Evolutionary conservation across 208 protist genomes (phyloP).

Genomic region (Phytomonas francai): DNA sequence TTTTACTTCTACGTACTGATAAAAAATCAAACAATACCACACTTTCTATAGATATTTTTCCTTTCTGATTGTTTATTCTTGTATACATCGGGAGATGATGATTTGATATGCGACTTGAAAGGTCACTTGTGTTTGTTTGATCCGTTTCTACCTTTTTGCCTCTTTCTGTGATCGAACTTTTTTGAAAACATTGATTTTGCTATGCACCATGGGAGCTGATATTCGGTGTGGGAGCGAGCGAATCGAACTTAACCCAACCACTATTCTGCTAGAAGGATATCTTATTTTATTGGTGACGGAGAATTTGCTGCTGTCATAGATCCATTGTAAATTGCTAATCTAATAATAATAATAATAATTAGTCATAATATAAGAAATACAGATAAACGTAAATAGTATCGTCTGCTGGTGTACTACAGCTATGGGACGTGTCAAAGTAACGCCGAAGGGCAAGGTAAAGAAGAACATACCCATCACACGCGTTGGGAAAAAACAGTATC

Average conservation of each 20-base stretch:
- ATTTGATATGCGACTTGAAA: too few relatives aligned
- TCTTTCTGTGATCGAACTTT: slow-evolving; percentile 8
- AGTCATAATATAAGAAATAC: neutral
- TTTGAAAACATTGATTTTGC: neutral
- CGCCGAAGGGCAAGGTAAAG: slow-evolving; percentile 74
- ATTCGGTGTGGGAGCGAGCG: too few relatives aligned
- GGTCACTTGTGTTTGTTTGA: slow-evolving; percentile 15
- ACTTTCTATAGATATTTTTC: slow-evolving; percentile 6
- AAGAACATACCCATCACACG: slow-evolving; percentile 84
- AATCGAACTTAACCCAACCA: too few relatives aligned
- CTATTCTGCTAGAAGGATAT: too few relatives aligned
- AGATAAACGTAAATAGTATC: neutral
- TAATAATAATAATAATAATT: neutral
- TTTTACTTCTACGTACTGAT: slow-evolving; percentile 4
- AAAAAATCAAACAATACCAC: too few relatives aligned
- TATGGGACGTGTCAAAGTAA: slow-evolving; percentile 72
- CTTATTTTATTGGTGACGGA: too few relatives aligned
- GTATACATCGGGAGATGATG: too few relatives aligned
- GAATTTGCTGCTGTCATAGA: too few relatives aligned
- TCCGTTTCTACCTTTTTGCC: slow-evolving; percentile 4
- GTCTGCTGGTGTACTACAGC: neutral
- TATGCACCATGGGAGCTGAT: neutral
- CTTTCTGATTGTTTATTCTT: slow-evolving; percentile 14
- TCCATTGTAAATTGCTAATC: too few relatives aligned
- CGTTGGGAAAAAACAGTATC: slow-evolving; percentile 78